phyloP scores from a whole-genome alignment of 2,329 filamentous ascomycete species.

The Claviceps purpurea region DNA sequence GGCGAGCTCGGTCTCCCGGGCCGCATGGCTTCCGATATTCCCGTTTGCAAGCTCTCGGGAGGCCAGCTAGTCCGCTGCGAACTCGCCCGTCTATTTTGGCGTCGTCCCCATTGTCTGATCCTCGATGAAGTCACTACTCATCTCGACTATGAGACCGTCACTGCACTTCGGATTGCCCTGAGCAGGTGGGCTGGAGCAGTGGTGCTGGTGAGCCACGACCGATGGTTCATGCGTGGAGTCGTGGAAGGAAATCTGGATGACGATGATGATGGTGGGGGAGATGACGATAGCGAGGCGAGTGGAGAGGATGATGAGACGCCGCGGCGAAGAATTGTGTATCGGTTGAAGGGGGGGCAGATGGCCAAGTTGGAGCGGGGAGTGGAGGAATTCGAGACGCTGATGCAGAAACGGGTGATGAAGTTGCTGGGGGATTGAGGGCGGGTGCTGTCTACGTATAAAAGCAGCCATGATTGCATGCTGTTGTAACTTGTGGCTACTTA shows the following conservation, averaged over 20 bases:
- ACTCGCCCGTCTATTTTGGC: conserved; percentile 56
- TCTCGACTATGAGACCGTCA: conserved; percentile 69
- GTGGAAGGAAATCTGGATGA: conserved; percentile 30
- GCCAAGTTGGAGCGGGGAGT: conserved; percentile 45
- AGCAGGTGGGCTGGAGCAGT: conserved; percentile 60
- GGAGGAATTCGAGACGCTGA: conserved; percentile 48
- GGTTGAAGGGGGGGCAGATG: conserved; percentile 45
- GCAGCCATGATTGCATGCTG: background rate
- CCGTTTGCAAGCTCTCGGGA: conserved; percentile 60
- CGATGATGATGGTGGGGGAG: background rate
- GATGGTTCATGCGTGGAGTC: conserved; percentile 65
- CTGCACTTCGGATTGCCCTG: conserved; percentile 54
- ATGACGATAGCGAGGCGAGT: conserved; percentile 19
- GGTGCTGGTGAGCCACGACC: conserved; percentile 66
- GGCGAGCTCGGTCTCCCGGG: conserved; percentile 58
- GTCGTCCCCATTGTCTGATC: conserved; percentile 56
- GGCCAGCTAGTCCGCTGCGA: conserved; percentile 59
- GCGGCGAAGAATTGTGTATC: conserved; percentile 43
- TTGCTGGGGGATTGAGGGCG: conserved; percentile 15
- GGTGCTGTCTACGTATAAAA: background rate
- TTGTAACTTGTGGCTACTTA: background rate
- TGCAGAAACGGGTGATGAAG: conserved; percentile 45
- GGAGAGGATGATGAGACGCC: conserved; percentile 24
- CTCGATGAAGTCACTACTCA: conserved; percentile 78
- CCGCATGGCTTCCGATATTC: conserved; percentile 57